Base-by-base conservation (phyloP, 441 rosid genomes). In the Hura crepitans region DNA sequence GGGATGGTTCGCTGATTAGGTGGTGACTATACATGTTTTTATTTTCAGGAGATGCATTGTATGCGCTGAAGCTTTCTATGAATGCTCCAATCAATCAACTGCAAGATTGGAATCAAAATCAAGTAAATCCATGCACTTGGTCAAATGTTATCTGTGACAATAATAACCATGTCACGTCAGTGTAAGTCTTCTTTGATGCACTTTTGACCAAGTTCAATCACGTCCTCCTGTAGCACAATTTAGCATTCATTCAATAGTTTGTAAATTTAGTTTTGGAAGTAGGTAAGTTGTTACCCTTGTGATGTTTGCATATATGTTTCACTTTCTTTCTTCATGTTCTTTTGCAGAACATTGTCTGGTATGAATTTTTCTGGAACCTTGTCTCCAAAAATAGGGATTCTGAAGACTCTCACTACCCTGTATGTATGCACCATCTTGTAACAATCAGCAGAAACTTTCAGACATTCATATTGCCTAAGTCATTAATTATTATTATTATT, bases 61-160 rank as follows among this genome's bases (percentile, higher is more conserved):
- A 3, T 77, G 82, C 85, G n/a, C 73, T 94, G 81, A 87, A 49
- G 87, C n/a, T 0, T 43, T 85, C 97, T 2, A 69, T 92, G 75
- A 78, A 63, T 68, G 88, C 84, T 77, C 76, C 86, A 33, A 63
- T 8, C n/a, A 65, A 54, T 77, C 90, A 85, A 75, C 83, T 94
- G 63, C 9, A 15, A 35, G 94, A 94, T 74, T 94, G 99, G 97
- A 92, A 89, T 56, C 91, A 72, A 79, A 81, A 85, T 74, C 97
- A 73, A 83, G 97, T 92, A 68, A 90, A 85, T 62, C 97, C 97
- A 45, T 92, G 97, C 82, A 89, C 97, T 68, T 94, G 99, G 99
- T 76, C 96, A 12, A 87, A 86, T 80, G 92, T 94, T 42, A 80
- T 72, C 43, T 92, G 99, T 72, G 89, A 89, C 77, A 1, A 43